These are phyloP conservation scores for Penicillium hordei DNA, from an alignment of 2,329 filamentous ascomycete species.

Conservation along the genomic window DNA sequence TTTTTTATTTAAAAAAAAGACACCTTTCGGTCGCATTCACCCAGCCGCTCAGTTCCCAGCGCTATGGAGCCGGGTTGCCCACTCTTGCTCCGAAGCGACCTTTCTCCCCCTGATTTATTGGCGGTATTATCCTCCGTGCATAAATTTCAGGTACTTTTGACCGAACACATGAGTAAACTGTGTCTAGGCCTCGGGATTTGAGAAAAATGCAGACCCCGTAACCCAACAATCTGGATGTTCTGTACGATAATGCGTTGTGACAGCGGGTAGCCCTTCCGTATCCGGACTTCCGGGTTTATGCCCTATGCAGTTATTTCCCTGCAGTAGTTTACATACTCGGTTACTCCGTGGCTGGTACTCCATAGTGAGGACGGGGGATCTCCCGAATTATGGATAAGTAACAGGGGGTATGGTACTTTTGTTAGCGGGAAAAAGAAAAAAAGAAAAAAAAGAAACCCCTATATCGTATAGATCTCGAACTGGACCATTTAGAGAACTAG, in stretches of 20 bases:
- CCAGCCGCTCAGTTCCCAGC: not conserved
- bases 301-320: not conserved
- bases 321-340: not conserved
- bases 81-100: not conserved
- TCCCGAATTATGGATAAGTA: not conserved
- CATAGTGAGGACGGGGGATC: not conserved
- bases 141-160: conserved; percentile 1
- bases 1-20: not conserved
- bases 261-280: conserved; percentile 3
- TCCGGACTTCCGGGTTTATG: not conserved
- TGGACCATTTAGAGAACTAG: not conserved
- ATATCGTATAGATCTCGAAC: not conserved
- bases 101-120: not conserved
- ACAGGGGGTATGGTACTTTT: conserved; percentile 2
- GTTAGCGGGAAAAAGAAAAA: not conserved
- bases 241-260: not conserved
- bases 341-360: not conserved
- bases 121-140: not conserved
- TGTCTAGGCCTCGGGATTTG: not conserved
- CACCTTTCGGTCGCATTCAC: not conserved
- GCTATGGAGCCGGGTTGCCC: not conserved
- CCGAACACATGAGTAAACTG: not conserved
- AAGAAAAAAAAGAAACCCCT: too few relatives aligned
- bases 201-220: not conserved
- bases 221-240: conserved; percentile 1